Evolutionary conservation across 345 rosid species (phyloP), one percentile per base, ranked within the genome.

Genomic region (Erysimum cheiranthoides): DNA sequence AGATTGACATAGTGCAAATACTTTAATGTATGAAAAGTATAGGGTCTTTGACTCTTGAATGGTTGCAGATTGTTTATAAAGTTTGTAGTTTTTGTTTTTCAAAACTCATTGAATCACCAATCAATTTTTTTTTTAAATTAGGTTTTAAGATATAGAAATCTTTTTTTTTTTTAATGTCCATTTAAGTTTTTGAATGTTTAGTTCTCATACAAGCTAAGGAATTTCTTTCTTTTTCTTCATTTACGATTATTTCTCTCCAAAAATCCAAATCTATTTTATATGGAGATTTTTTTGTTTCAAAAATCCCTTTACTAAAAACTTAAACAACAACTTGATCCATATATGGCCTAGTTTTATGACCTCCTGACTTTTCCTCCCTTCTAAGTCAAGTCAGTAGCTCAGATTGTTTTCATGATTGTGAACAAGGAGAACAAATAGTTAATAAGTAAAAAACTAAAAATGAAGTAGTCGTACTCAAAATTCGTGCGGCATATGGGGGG

Each of bases 391-490:
- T 39, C 53, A 69, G 56, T 46, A 71, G 17, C 68, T 47, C 30
- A 46, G 21, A 34, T 1, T 14, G 17, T 45, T 5, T 8, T 14
- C 8, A 35, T 21, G 34, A 21, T 57, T 45, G 45, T 18, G 46
- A 45, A 52, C 52, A 2, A 16, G 3, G 51, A 46, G n/a, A 1
- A 49, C 4, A 53, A 16, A 38, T 18, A 39, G 16, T 5, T 21
- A 14, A 68, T 28, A 25, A 32, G 6, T 14, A 12, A 54, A 6
- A 8, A 17, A 10, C 27, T 17, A 28, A 28, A 46, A 54, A 28
- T 66, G 78, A 21, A 59, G 66, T 16, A 67, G 25, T 54, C 53
- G 73, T 58, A 52, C n/a, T n/a, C n/a, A 59, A 74, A 66, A 38
- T 36, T 17, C 35, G 54, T 39, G 79, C 36, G 56, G 56, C 74